phyloP scores from a whole-genome alignment of 2,329 filamentous ascomycete species.

The Aquanectria penicillioides region DNA sequence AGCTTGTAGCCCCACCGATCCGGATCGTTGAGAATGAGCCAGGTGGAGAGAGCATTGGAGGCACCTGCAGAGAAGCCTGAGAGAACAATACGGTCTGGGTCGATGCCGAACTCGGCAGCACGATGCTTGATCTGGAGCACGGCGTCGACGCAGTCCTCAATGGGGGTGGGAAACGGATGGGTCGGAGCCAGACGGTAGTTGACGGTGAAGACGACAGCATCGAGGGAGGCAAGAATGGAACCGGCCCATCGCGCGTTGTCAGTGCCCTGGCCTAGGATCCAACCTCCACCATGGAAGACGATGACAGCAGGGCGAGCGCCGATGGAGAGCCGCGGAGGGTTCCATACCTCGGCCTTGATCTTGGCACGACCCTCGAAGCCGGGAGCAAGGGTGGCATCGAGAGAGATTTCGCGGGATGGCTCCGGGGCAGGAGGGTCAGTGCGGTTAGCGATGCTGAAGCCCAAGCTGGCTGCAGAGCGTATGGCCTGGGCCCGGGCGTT shows the following conservation, averaged over 20 bases:
- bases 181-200: conserved; percentile 76
- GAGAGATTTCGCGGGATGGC: conserved; percentile 51
- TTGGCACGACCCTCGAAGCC: conserved; percentile 45
- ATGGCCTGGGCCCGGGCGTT: conserved; percentile 54
- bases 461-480: conserved; percentile 55
- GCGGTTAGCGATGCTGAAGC: conserved; percentile 55
- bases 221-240: conserved; percentile 60
- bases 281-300: conserved; percentile 76
- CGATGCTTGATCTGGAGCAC: conserved; percentile 68
- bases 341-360: conserved; percentile 60
- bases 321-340: conserved; percentile 46
- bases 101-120: conserved; percentile 66
- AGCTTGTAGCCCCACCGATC: conserved; percentile 50
- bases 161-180: conserved; percentile 70
- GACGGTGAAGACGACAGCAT: conserved; percentile 70
- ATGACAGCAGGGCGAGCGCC: conserved; percentile 64
- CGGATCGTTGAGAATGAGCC: conserved; percentile 57
- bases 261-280: conserved; percentile 69
- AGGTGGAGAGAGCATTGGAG: conserved; percentile 62
- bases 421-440: conserved; percentile 52
- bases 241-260: conserved; percentile 72
- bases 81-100: conserved; percentile 64
- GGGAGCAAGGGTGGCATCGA: conserved; percentile 54
- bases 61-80: conserved; percentile 74
- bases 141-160: conserved; percentile 73